Base-by-base conservation (phyloP, 495 filamentous ascomycete genomes). In the Aspergillus avenaceus region DNA sequence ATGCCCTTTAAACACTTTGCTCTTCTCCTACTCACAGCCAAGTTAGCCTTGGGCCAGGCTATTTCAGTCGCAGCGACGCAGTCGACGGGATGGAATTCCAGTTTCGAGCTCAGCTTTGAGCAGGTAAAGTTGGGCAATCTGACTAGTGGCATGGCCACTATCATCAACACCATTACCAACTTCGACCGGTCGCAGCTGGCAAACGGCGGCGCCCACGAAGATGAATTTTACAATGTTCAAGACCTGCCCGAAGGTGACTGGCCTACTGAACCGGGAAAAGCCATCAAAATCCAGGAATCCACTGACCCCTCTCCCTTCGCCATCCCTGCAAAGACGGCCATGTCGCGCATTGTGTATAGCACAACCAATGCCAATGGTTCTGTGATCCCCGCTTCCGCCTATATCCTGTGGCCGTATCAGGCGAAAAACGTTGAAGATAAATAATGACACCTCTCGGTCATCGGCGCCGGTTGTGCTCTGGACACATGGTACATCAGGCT, bases 401-500 rank as follows among this genome's bases (percentile, higher is more conserved):
- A 67, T 57, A 62, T 82, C 19, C 73, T 82, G 21, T 79, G 75
- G 75, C 79, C 77, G 0, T 78, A 67, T 23, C 49, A 60, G 12
- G 13, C 56, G 9, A 14, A 55, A 59, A 42, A 47, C 43, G 21
- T 58, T 52, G 28, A 31, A 12, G 41, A 14, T 13, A 47, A n/a
- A 47, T n/a, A 47, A 47, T 21, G 7, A 47, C 29, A 37, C 52
- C 26, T 42, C 51, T 14, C 40, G 25, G 24, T 49, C 45, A 45
- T 40, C 38, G 14, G 52, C 46, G 5, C 75, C 76, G 12, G 53
- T 74, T n/a, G 70, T 82, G 5, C 59, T 68, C 5, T 81, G 77
- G 72, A 63, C 75, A 3, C 80, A 81, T 53, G 79, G 79, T 1
- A 82, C 80, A 12, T 70, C 66, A 8, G 79, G 80, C 3, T 56